Base-by-base conservation (phyloP, 352 stramenopile species). In the Bremia lactucae region DNA sequence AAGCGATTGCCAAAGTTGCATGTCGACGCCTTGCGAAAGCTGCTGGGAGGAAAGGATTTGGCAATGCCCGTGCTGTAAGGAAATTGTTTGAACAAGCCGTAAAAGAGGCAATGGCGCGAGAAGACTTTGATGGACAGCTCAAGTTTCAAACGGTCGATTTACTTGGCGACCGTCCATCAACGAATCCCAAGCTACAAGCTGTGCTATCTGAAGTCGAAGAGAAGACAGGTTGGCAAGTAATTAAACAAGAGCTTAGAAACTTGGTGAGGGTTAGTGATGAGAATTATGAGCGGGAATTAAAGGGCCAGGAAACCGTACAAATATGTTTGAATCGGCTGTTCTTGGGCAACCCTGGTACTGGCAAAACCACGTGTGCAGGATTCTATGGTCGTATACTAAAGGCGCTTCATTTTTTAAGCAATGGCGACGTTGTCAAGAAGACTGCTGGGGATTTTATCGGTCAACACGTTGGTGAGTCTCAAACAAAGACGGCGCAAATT, bases 281-380 rank as follows among this genome's bases (percentile, higher is more conserved):
- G 34, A 95, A 95, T 52, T 94, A 94, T 42, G 67, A 87, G 25
- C 73, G 73, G 2, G 77, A 95, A 49, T 46, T 94, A 3, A 69
- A 83, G 33, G 76, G 76, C 1, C 41, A 65, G 9, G 65, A 77
- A 19, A 72, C 68, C 2, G 51, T 92, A 13, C 65, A 55, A 4
- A 23, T 95, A 4, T 72, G 56, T 15, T 55, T 94, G 42, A 96
- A 96, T 56, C 74, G 79, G 0, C 45, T 95, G 9, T 96, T 97
- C 46, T 60, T 96, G 14, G 87, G 87, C 9, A 96, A 95, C 40
- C 87, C 88, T 19, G 88, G 87, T 5, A 96, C 83, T 3, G 87
- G 86, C 8, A 97, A 97, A 57, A 97, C 90, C 4, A 97, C 90
- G 3, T 94, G 78, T 34, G 90, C 87, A 3, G 56, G 53, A 19